Evolutionary conservation across 2,329 filamentous ascomycete genomes (phyloP).

Genomic region (Verticillium alfalfae): DNA sequence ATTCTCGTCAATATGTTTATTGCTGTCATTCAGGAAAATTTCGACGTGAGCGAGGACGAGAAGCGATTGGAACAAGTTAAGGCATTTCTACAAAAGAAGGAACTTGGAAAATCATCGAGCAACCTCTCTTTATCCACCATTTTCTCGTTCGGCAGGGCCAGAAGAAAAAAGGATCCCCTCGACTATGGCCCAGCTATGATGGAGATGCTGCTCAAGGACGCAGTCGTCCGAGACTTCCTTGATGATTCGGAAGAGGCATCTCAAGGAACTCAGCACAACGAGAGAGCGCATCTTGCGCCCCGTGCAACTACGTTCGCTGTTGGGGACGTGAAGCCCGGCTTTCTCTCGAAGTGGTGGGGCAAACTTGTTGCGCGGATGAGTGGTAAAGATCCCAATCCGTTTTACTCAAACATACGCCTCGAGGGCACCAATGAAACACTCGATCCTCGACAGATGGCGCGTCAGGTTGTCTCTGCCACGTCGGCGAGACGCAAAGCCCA

Average conservation of each 20-base stretch:
- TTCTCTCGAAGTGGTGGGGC: conserved; percentile 56
- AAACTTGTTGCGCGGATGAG: conserved; percentile 50
- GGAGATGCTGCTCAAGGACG: conserved; percentile 95
- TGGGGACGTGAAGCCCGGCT: conserved; percentile 47
- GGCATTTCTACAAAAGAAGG: conserved; percentile 86
- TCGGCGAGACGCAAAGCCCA: conserved; percentile 82
- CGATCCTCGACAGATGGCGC: conserved; percentile 83
- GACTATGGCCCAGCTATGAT: conserved; percentile 89
- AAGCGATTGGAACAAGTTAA: conserved; percentile 96
- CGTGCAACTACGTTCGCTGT: conserved; percentile 25
- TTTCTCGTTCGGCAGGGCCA: conserved; percentile 56
- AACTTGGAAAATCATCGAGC: conserved; percentile 65
- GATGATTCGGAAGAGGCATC: conserved; percentile 60
- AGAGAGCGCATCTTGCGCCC: conserved; percentile 22
- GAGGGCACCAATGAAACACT: conserved; percentile 70
- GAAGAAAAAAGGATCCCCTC: conserved; percentile 69
- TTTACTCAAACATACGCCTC: conserved; percentile 73
- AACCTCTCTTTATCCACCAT: conserved; percentile 74
- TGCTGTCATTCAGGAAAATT: conserved; percentile 99
- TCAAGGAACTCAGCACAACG: conserved; percentile 26
- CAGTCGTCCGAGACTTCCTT: conserved; percentile 89
- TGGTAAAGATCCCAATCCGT: conserved; percentile 82
- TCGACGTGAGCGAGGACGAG: conserved; percentile 96
- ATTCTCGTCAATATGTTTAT: conserved; percentile 99
- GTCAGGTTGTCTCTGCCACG: conserved; percentile 79